Conservation (phyloP, 1,139 yeast species). For the Arxiozyma heterogenica region DNA sequence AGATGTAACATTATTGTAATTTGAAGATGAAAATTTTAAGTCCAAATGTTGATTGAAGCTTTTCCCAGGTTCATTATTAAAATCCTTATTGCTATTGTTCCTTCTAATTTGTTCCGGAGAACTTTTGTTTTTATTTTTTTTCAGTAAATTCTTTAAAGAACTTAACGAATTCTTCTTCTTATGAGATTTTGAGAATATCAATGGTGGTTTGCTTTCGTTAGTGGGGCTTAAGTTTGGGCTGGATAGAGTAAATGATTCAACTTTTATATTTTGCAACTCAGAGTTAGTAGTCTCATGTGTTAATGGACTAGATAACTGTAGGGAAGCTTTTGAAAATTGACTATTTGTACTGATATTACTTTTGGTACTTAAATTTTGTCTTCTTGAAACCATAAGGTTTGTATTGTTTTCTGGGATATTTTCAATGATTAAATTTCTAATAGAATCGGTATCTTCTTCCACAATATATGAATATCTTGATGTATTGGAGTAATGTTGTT, state of each 20-base stretch:
- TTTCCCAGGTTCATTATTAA: neutral
- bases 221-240: conserved; percentile 2
- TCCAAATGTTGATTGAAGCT: neutral
- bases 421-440: neutral
- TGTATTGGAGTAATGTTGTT: conserved; percentile 23
- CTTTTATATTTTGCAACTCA: neutral
- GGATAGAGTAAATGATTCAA: neutral
- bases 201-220: neutral
- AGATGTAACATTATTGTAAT: neutral
- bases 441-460: conserved; percentile 18
- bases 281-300: conserved; percentile 2
- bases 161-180: conserved; percentile 26
- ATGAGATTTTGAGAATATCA: conserved; percentile 14
- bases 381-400: neutral
- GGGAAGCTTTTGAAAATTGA: conserved; percentile 1
- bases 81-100: neutral
- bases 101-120: conserved; percentile 8
- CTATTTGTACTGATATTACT: conserved; percentile 3
- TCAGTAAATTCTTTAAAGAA: conserved; percentile 27
- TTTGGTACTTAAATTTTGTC: conserved; percentile 1
- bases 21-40: neutral
- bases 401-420: neutral
- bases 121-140: conserved; percentile 16
- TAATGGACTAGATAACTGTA: conserved; percentile 2
- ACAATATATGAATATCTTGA: conserved; percentile 28